Base-by-base conservation (phyloP, 108 stramenopile species). In the Parmales sp. region DNA sequence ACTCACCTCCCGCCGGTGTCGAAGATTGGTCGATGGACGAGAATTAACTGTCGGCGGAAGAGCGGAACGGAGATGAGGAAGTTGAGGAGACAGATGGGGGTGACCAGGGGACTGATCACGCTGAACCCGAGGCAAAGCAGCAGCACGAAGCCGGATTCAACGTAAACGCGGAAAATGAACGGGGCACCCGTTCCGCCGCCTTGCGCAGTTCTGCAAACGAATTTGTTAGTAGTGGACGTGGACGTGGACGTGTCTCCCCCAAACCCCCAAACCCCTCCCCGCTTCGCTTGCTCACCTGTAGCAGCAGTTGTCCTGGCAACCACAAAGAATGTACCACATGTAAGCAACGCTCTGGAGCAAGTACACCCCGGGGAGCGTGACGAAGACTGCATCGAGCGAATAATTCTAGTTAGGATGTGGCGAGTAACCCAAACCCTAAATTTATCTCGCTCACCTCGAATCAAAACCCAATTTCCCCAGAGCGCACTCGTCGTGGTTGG, bases 401-500 rank as follows among this genome's bases (percentile, higher is more conserved):
- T n/a, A n/a, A n/a, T n/a, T n/a, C n/a, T n/a, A n/a, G n/a, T n/a
- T n/a, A n/a, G n/a, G n/a, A n/a, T n/a, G n/a, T n/a, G n/a, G n/a
- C n/a, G n/a, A n/a, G n/a, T n/a, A n/a, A n/a, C n/a, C n/a, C n/a
- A n/a, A n/a, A n/a, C n/a, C n/a, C n/a, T n/a, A n/a, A n/a, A n/a
- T n/a, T n/a, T n/a, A n/a, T n/a, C n/a, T n/a, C n/a, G n/a, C n/a
- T n/a, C n/a, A n/a, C n/a, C n/a, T 63, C 88, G 69, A 20, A 88
- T 68, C 48, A 90, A 86, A n/a, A 90, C 87, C 91, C 91, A 92
- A 75, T 92, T 92, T 20, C 90, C 67, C 91, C 91, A 92, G 13
- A 77, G 78, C 1, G 86, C 86, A 43, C 85, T 79, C 16, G 69
- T 74, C 11, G 51, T 66, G 4, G 84, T 71, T 20, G 91, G 91